A percentile compares a stretch with the other conserved stretches of the same genome.
These are phyloP conservation scores for Cercospora sp. DNA, from an alignment of 2,329 filamentous ascomycete species.

Conservation along the genomic window DNA sequence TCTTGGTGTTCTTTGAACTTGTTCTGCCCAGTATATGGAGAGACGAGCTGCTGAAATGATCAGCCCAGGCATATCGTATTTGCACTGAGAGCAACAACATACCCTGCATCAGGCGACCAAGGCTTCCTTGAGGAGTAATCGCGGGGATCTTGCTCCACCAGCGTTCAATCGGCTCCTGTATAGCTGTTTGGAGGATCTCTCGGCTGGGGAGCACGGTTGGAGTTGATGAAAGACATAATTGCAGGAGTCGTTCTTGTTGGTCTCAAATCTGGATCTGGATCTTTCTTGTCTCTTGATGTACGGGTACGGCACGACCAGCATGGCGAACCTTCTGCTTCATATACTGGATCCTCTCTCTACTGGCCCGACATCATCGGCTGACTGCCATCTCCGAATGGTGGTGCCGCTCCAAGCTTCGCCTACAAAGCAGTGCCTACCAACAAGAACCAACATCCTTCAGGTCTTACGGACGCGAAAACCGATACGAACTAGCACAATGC, in stretches of 20 bases:
- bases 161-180: constrained; percentile 1
- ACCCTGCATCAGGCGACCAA: background rate
- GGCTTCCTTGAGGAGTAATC: background rate
- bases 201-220: background rate
- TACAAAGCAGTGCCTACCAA: constrained; percentile 9
- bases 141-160: background rate
- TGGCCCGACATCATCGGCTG: background rate
- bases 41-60: background rate
- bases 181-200: constrained; percentile 13
- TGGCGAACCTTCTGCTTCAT: constrained; percentile 9
- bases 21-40: background rate
- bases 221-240: background rate
- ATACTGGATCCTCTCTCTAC: background rate
- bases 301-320: background rate
- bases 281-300: background rate
- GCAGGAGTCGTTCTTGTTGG: background rate
- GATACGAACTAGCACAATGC: constrained; percentile 6
- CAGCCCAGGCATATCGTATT: background rate
- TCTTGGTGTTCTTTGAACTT: constrained; percentile 20
- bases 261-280: background rate
- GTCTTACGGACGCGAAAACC: background rate
- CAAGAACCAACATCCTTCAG: constrained; percentile 11
- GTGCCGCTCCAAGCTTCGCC: constrained; percentile 5
- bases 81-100: background rate
- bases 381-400: background rate